Evolutionary conservation across 805 yeast species (phyloP).

Genomic region (Hanseniaspora lindneri): DNA sequence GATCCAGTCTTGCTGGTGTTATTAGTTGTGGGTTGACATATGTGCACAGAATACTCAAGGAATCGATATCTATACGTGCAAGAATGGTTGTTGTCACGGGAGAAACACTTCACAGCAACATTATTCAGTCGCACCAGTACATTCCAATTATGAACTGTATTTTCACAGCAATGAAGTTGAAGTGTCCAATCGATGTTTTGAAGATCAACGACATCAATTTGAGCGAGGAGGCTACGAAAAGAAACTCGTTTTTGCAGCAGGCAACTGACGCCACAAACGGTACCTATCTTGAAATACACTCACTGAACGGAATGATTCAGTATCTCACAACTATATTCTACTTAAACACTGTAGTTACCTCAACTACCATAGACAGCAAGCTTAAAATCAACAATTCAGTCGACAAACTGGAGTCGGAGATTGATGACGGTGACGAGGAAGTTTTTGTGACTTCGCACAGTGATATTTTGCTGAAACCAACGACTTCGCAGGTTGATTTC

Average conservation of each 20-base stretch:
- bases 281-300: conserved; percentile 56
- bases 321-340: conserved; percentile 71
- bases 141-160: conserved; percentile 91
- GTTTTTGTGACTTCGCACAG: conserved; percentile 69
- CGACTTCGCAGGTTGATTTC: conserved; percentile 77
- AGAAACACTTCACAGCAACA: conserved; percentile 42
- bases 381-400: conserved; percentile 13
- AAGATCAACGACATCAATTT: conserved; percentile 35
- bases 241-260: conserved; percentile 81
- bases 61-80: conserved; percentile 41
- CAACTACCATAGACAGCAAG: conserved; percentile 12
- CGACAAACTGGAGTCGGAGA: conserved; percentile 2
- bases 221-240: conserved; percentile 31
- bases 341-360: conserved; percentile 14
- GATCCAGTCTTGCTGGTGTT: conserved; percentile 55
- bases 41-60: conserved; percentile 53
- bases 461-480: conserved; percentile 65
- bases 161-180: conserved; percentile 89
- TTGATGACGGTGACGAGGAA: background rate
- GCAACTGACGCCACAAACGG: conserved; percentile 94
- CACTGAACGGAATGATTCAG: conserved; percentile 70
- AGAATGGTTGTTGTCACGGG: conserved; percentile 44
- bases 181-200: conserved; percentile 80
- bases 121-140: conserved; percentile 67
- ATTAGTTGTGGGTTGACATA: conserved; percentile 71